phyloP scores from a whole-genome alignment of 768 basidiomycete genomes.

The Fomitopsis serialis region DNA sequence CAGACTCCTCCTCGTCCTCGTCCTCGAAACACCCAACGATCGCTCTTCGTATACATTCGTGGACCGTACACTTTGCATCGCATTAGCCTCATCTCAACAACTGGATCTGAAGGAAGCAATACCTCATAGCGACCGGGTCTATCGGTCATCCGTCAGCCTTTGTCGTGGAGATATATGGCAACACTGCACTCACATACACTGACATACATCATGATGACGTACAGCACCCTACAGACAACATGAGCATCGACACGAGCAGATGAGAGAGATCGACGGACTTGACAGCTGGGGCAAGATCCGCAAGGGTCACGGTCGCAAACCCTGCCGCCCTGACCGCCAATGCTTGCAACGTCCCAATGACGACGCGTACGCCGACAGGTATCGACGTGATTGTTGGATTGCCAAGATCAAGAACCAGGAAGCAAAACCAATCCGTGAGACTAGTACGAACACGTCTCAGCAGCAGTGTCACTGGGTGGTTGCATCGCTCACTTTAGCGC shows the following conservation, averaged over 20 bases:
- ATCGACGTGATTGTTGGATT: slow-evolving; percentile 63
- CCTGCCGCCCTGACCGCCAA: slow-evolving; percentile 83
- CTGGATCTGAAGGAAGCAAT: slow-evolving; percentile 4
- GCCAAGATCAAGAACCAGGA: slow-evolving; percentile 84
- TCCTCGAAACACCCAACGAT: slow-evolving; percentile 85
- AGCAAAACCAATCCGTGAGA: slow-evolving; percentile 82
- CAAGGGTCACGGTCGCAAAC: slow-evolving; percentile 70
- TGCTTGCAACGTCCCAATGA: slow-evolving; percentile 76
- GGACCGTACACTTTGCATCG: slow-evolving; percentile 66
- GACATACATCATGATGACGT: slow-evolving; percentile 93
- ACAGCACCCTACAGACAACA: slow-evolving; percentile 59
- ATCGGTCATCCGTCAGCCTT: slow-evolving; percentile 4
- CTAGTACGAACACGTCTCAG: slow-evolving; percentile 33
- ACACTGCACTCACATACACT: slow-evolving; percentile 56
- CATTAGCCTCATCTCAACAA: neutral
- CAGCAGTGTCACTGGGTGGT: neutral
- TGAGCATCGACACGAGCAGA: neutral
- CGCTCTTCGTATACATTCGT: slow-evolving; percentile 93
- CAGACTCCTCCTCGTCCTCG: slow-evolving; percentile 32
- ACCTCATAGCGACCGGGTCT: slow-evolving; percentile 85
- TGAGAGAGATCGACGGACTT: slow-evolving; percentile 46
- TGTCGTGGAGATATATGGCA: slow-evolving; percentile 4
- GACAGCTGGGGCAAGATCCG: slow-evolving; percentile 80
- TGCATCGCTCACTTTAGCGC: slow-evolving; percentile 53
- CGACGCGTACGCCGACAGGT: slow-evolving; percentile 63